Evolutionary conservation across 2,329 filamentous ascomycete species (phyloP).

Genomic region (Scleromitrula shiraiana): DNA sequence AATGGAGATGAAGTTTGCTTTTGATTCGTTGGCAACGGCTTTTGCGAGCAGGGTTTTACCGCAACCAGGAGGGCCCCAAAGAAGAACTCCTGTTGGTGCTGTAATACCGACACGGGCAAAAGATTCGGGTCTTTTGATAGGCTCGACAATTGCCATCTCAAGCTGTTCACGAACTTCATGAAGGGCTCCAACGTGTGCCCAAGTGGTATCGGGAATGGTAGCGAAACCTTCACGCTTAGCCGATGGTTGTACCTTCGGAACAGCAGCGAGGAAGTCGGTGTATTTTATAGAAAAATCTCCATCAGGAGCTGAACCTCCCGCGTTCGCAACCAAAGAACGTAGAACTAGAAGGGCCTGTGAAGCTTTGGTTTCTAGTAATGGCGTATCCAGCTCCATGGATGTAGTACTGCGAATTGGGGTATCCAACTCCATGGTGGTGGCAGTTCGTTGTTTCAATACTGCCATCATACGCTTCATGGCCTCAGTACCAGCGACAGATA

Average conservation of each 20-base stretch:
- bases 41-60: slow-evolving; percentile 96
- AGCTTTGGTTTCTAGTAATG: slow-evolving; percentile 7
- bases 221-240: slow-evolving; percentile 91
- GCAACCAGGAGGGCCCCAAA: slow-evolving; percentile 95
- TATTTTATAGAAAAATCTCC: slow-evolving; percentile 53
- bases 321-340: slow-evolving; percentile 45
- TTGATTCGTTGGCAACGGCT: slow-evolving; percentile 89
- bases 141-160: slow-evolving; percentile 77
- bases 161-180: slow-evolving; percentile 72
- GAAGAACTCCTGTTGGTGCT: slow-evolving; percentile 76
- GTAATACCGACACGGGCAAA: slow-evolving; percentile 73
- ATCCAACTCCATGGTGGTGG: slow-evolving; percentile 29
- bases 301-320: slow-evolving; percentile 42
- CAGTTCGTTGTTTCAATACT: slow-evolving; percentile 25
- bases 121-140: slow-evolving; percentile 72
- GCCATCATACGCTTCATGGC: slow-evolving; percentile 32
- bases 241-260: slow-evolving; percentile 69
- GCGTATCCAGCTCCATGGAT: slow-evolving; percentile 28
- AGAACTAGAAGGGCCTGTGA: slow-evolving; percentile 35
- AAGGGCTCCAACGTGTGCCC: slow-evolving; percentile 85
- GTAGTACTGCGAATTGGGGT: slow-evolving; percentile 12
- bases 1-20: slow-evolving; percentile 96
- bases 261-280: slow-evolving; percentile 63
- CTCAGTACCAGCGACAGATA: slow-evolving; percentile 33
- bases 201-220: slow-evolving; percentile 87